These are phyloP conservation scores for Cinchona pubescens DNA, from an alignment of 257 asterid genomes.

Conservation along the genomic window DNA sequence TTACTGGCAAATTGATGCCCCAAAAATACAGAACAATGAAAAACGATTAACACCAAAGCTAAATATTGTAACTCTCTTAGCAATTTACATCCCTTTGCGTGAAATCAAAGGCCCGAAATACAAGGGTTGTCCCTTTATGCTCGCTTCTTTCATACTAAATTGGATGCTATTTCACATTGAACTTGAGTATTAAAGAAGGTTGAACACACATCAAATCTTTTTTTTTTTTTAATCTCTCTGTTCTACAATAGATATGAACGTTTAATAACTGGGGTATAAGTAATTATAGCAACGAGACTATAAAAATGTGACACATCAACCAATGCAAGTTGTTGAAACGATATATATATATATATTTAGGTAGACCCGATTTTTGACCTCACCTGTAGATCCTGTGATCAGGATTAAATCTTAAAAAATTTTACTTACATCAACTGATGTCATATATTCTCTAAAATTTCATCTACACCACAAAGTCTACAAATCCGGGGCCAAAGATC, in stretches of 20 bases:
- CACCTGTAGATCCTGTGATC: too few relatives aligned
- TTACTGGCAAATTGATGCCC: background rate
- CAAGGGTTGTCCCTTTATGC: background rate
- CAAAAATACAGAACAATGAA: background rate
- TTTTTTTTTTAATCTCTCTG: too few relatives aligned
- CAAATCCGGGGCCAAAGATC: too few relatives aligned
- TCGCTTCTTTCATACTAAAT: background rate
- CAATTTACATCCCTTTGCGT: background rate
- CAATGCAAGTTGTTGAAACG: too few relatives aligned
- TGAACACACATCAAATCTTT: background rate
- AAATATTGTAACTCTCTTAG: background rate
- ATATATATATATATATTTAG: too few relatives aligned
- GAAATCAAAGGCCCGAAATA: background rate
- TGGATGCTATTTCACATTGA: background rate
- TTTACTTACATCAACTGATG: too few relatives aligned
- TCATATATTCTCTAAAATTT: too few relatives aligned
- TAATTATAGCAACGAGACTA: background rate
- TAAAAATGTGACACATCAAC: background rate
- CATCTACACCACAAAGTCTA: too few relatives aligned
- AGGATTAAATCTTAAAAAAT: too few relatives aligned
- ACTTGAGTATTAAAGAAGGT: background rate
- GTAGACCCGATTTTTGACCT: too few relatives aligned
- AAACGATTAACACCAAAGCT: background rate
- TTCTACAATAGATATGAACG: background rate
- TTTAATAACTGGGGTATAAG: background rate